These are phyloP conservation scores for Geotrichum klebahnii DNA, from an alignment of 1,139 yeast genomes.

Conservation along the genomic window DNA sequence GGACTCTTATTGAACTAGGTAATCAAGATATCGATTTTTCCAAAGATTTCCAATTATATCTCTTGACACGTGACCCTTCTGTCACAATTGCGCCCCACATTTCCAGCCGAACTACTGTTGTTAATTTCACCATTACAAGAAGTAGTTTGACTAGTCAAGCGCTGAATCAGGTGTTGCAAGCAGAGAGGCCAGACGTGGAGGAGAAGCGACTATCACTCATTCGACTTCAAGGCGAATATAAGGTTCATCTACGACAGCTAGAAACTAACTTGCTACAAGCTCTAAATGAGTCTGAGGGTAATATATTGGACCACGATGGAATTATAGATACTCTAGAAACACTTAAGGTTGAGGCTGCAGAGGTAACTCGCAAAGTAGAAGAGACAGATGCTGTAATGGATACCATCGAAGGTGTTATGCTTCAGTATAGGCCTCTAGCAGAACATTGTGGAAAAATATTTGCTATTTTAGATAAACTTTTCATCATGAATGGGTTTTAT, in stretches of 20 bases:
- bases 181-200: slow-evolving; percentile 66
- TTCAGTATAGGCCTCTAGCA: slow-evolving; percentile 53
- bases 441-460: slow-evolving; percentile 52
- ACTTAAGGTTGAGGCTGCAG: slow-evolving; percentile 59
- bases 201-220: slow-evolving; percentile 51
- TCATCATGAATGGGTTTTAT: slow-evolving; percentile 50
- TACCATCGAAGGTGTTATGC: slow-evolving; percentile 49
- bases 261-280: slow-evolving; percentile 61
- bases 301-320: slow-evolving; percentile 63
- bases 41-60: slow-evolving; percentile 54
- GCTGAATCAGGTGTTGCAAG: slow-evolving; percentile 53
- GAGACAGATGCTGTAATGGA: slow-evolving; percentile 55
- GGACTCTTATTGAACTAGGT: slow-evolving; percentile 60
- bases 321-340: slow-evolving; percentile 58
- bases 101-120: slow-evolving; percentile 54
- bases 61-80: slow-evolving; percentile 60
- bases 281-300: slow-evolving; percentile 56
- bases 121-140: slow-evolving; percentile 70
- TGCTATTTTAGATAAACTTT: slow-evolving; percentile 45
- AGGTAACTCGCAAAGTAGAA: slow-evolving; percentile 51
- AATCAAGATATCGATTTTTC: slow-evolving; percentile 64
- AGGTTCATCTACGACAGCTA: slow-evolving; percentile 49
- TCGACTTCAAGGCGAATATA: slow-evolving; percentile 58
- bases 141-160: slow-evolving; percentile 63
- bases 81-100: slow-evolving; percentile 52